Evolutionary conservation across 345 rosid species (phyloP).

Genomic region (Eucalyptus sideroxylon): DNA sequence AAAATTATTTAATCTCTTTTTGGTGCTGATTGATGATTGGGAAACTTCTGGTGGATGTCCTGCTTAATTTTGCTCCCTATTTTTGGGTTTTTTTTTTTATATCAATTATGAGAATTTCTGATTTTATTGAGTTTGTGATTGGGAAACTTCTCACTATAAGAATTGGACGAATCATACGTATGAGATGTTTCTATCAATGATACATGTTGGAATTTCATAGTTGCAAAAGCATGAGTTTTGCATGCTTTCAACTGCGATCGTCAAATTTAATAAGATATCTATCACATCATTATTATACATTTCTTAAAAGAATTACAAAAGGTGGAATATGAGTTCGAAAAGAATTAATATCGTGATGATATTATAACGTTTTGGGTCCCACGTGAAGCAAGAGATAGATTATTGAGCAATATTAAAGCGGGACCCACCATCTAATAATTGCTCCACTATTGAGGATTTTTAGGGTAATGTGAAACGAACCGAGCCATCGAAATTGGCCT

Average conservation of each 20-base stretch:
- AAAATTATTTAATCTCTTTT: not conserved
- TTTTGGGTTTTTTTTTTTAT: not conserved
- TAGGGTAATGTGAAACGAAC: not conserved
- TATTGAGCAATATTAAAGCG: not conserved
- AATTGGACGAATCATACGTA: fast-evolving
- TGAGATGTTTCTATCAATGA: fast-evolving
- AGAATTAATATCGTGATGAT: not conserved
- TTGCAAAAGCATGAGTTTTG: not conserved
- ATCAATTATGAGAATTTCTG: not conserved
- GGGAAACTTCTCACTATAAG: not conserved
- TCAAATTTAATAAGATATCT: not conserved
- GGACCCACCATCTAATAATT: not conserved
- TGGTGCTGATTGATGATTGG: not conserved
- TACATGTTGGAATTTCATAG: not conserved
- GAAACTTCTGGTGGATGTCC: not conserved
- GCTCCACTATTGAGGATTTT: too few relatives aligned
- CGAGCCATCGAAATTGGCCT: not conserved
- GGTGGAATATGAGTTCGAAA: not conserved
- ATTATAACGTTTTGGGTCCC: not conserved
- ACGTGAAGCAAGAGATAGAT: not conserved
- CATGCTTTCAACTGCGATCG: not conserved
- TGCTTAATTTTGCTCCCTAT: not conserved
- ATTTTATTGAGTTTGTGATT: not conserved
- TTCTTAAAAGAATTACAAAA: not conserved
- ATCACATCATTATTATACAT: not conserved